Evolutionary conservation across 2,329 filamentous ascomycete species (phyloP), one percentile per base, ranked within the genome.

Genomic region (Tolypocladium tundrense): DNA sequence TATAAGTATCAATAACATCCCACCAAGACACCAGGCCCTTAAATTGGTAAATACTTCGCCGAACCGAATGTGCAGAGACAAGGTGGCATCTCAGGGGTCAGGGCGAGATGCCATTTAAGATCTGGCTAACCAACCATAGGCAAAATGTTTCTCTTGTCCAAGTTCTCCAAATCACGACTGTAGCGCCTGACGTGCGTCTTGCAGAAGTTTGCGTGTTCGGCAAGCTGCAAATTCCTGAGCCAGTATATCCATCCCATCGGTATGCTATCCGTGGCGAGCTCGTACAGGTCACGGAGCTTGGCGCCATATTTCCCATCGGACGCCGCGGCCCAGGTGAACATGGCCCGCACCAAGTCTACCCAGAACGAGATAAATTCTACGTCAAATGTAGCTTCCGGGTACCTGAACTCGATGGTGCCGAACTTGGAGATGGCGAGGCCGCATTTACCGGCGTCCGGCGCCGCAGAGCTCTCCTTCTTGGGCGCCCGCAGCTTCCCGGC

Each of bases 391-490:
- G 65, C 62, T 24, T 68, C 66, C 31, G 66, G 65, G 43, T 69
- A 69, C 37, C 67, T 64, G 27, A 69, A 69, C 58, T 68, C 66
- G 16, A 67, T 21, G 0, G 65, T 68, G 33, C 64, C 53, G 54
- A 66, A 64, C 45, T 60, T 61, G 21, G 65, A 62, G 1, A 67
- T 56, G n/a, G 62, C 67, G 3, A 68, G 51, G 2, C 57, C 66
- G 55, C 66, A 68, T 13, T 62, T 61, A 10, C 57, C 59, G 6
- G 16, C 41, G n/a, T 54, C 33, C 8, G 62, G 43, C 19, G 16
- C 35, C 42, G 2, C 39, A 24, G 0, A 65, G 57, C 6, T 9
- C 11, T 33, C 41, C 41, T 19, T 16, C 27, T 45, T 51, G 19
- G 53, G 53, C 13, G 39, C 24, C 3, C 54, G 54, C 27, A 59